Percentiles rank a stretch among this genome's conserved stretches.
These are phyloP conservation scores for Zygosaccharomyces lentus DNA, from an alignment of 805 yeast species.

Conservation along the genomic window DNA sequence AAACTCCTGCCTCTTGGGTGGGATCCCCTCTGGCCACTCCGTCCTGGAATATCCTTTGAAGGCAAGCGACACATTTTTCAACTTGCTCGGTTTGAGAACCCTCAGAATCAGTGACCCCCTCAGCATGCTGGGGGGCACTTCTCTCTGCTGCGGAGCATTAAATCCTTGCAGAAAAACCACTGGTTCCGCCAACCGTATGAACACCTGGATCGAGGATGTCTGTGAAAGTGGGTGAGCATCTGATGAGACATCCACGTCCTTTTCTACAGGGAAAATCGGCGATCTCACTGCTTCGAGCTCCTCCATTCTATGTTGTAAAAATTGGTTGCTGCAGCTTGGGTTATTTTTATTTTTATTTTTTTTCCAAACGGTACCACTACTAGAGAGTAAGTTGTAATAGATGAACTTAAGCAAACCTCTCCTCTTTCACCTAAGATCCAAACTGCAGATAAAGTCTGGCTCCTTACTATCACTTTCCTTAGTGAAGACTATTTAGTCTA, in stretches of 20 bases:
- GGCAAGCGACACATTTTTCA: slow-evolving; percentile 57
- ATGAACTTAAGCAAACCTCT: too few species aligned
- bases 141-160: slow-evolving; percentile 55
- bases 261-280: slow-evolving; percentile 49
- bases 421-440: neutral
- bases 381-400: too few species aligned
- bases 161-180: slow-evolving; percentile 80
- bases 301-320: slow-evolving; percentile 7
- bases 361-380: too few species aligned
- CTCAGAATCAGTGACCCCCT: slow-evolving; percentile 75
- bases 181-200: slow-evolving; percentile 73
- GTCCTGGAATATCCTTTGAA: slow-evolving; percentile 72
- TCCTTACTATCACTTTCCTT: neutral
- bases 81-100: slow-evolving; percentile 64
- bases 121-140: slow-evolving; percentile 70
- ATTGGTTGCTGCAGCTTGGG: too few species aligned
- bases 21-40: slow-evolving; percentile 98
- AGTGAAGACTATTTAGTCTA: neutral
- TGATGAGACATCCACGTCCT: slow-evolving; percentile 43
- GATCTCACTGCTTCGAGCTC: slow-evolving; percentile 32
- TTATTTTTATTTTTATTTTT: too few species aligned
- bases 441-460: neutral
- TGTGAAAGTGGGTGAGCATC: slow-evolving; percentile 50
- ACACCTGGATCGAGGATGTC: slow-evolving; percentile 64
- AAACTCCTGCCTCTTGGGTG: slow-evolving; percentile 72